A percentile compares a stretch with the other conserved stretches of the same genome.
These are phyloP conservation scores for Hyphopichia fennica DNA, from an alignment of 1,139 yeast species.

Conservation along the genomic window DNA sequence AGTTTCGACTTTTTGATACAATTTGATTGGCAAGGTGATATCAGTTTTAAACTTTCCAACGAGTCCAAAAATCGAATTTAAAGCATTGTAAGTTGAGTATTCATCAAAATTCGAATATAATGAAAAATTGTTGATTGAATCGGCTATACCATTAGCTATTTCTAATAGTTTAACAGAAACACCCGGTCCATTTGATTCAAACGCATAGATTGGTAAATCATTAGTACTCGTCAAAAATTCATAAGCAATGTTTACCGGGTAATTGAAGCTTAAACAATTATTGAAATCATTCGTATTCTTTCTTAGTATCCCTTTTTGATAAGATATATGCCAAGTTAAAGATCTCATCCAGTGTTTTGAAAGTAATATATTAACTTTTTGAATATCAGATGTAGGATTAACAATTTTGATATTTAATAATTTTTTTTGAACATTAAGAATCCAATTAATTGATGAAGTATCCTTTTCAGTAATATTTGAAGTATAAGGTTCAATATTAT, in stretches of 20 bases:
- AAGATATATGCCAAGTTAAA: conserved; percentile 21
- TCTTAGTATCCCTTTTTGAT: conserved; percentile 15
- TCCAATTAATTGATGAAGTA: conserved; percentile 1
- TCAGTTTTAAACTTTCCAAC: conserved; percentile 10
- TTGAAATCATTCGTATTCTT: conserved; percentile 5
- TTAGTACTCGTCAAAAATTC: conserved; percentile 12
- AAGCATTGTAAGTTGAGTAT: conserved; percentile 5
- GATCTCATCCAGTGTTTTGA: conserved; percentile 22
- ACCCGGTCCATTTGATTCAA: conserved; percentile 14
- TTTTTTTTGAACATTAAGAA: conserved; percentile 1
- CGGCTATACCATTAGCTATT: conserved; percentile 8
- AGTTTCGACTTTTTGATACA: conserved; percentile 8
- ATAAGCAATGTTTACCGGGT: conserved; percentile 13
- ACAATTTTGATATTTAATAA: neutral
- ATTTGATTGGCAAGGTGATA: conserved; percentile 6
- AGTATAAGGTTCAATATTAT: too few species aligned
- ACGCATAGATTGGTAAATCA: conserved; percentile 16
- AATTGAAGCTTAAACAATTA: conserved; percentile 10
- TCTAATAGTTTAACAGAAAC: conserved; percentile 10
- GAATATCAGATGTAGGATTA: conserved; percentile 19
- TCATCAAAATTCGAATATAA: conserved; percentile 8
- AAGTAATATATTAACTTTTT: conserved; percentile 32
- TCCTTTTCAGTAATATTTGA: neutral
- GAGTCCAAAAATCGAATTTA: conserved; percentile 7
- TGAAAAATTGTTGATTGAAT: conserved; percentile 6